These are phyloP conservation scores for Rhynchospora tenuis DNA, from an alignment of 176 grass and related monocot species.

Conservation along the genomic window DNA sequence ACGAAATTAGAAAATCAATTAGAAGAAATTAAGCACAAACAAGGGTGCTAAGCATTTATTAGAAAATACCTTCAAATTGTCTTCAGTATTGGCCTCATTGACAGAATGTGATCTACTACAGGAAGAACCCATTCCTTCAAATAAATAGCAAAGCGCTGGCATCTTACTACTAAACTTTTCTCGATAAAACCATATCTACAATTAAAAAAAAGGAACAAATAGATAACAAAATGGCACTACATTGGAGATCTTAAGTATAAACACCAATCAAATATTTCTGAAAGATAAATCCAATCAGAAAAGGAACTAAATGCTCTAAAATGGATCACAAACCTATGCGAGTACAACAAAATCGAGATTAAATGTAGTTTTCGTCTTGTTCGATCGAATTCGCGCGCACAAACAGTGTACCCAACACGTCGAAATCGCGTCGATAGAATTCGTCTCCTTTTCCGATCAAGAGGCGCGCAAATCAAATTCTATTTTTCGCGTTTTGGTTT, in stretches of 20 bases:
- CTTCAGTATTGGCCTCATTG: constrained; percentile 57
- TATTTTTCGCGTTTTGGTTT: too few species aligned
- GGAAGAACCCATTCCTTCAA: constrained; percentile 86
- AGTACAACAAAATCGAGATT: background rate
- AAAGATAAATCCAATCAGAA: background rate
- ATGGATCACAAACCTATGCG: constrained; percentile 11
- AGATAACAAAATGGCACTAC: background rate
- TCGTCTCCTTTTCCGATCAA: too few species aligned
- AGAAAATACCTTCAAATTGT: constrained; percentile 54
- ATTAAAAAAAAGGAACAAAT: background rate
- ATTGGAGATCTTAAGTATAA: background rate
- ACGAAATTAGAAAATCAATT: background rate
- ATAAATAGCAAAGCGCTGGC: constrained; percentile 48
- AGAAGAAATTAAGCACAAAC: background rate
- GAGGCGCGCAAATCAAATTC: too few species aligned
- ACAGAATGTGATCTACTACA: constrained; percentile 79
- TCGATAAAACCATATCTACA: constrained; percentile 35
- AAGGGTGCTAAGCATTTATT: background rate
- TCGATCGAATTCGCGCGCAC: background rate
- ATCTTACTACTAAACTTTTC: constrained; percentile 42
- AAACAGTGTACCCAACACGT: background rate
- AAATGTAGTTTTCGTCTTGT: background rate
- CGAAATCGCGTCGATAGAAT: too few species aligned
- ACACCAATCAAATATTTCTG: background rate
- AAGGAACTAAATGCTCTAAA: background rate